A percentile compares a stretch with the other conserved stretches of the same genome.
These are phyloP conservation scores for Phytopythium delawarense DNA, from an alignment of 352 stramenopile species.

Conservation along the genomic window DNA sequence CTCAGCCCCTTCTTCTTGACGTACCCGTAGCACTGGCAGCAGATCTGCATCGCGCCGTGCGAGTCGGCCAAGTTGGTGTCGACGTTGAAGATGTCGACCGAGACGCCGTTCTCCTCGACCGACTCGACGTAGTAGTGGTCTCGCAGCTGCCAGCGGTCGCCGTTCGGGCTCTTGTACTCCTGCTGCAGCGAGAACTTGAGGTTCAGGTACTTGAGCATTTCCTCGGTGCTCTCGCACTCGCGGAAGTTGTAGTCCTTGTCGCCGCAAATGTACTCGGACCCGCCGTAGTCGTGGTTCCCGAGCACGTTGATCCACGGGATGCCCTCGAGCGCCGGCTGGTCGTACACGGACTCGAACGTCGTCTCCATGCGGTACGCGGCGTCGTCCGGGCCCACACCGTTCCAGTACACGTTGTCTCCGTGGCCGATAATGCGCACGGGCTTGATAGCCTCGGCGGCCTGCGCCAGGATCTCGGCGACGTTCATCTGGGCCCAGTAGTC, in stretches of 20 bases:
- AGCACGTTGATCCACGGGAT: slow-evolving; percentile 87
- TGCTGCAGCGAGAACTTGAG: slow-evolving; percentile 78
- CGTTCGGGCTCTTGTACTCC: slow-evolving; percentile 78
- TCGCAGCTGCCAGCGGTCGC: slow-evolving; percentile 70
- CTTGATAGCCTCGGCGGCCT: slow-evolving; percentile 68
- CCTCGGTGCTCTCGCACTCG: slow-evolving; percentile 60
- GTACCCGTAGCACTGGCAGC: slow-evolving; percentile 87
- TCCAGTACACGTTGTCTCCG: slow-evolving; percentile 89
- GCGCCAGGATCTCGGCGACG: slow-evolving; percentile 69
- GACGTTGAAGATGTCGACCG: slow-evolving; percentile 87
- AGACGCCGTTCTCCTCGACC: slow-evolving; percentile 72
- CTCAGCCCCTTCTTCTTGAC: slow-evolving; percentile 57
- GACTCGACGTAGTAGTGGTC: slow-evolving; percentile 87
- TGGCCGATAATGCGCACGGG: slow-evolving; percentile 70
- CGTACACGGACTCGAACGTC: slow-evolving; percentile 86
- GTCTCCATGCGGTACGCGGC: slow-evolving; percentile 80
- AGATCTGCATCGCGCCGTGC: slow-evolving; percentile 82
- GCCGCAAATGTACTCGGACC: slow-evolving; percentile 81
- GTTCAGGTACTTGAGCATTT: slow-evolving; percentile 82
- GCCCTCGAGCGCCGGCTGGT: slow-evolving; percentile 59
- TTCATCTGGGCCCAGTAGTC: slow-evolving; percentile 87
- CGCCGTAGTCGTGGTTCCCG: slow-evolving; percentile 85
- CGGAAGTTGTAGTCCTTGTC: slow-evolving; percentile 86
- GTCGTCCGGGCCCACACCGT: slow-evolving; percentile 70
- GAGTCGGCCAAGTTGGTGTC: slow-evolving; percentile 86